Percentiles rank a stretch among this genome's conserved stretches.
Evolutionary conservation across 495 filamentous ascomycete species (phyloP).

Genomic region (Hypoxylon lenormandii): DNA sequence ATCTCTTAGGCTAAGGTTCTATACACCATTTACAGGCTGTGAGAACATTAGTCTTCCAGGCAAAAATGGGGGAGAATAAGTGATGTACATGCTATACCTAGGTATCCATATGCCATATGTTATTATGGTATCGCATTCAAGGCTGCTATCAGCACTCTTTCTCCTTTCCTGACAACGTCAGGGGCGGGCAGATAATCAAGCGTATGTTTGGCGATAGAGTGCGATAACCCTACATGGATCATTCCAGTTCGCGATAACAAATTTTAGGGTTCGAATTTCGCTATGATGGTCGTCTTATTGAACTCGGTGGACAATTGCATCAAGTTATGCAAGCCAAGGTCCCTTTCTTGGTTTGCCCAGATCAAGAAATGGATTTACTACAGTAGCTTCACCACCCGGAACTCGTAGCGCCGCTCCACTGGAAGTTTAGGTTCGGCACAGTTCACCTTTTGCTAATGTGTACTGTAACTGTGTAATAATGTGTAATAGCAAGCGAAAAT

Average conservation of each 20-base stretch:
- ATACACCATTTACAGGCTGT: conserved; percentile 14
- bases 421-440: conserved; percentile 1
- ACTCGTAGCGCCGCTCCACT: conserved; percentile 33
- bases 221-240: conserved; percentile 4
- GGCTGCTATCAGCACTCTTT: background rate
- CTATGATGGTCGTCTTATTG: conserved; percentile 20
- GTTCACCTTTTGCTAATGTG: background rate
- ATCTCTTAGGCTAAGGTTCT: background rate
- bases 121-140: background rate
- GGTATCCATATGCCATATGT: background rate
- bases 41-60: background rate
- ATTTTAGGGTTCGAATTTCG: conserved; percentile 18
- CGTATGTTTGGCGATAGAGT: too few species aligned
- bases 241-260: conserved; percentile 4
- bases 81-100: background rate
- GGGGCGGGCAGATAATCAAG: too few species aligned
- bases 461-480: too few species aligned
- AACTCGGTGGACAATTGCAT: conserved; percentile 20
- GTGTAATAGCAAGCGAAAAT: too few species aligned
- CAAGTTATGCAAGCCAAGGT: conserved; percentile 29
- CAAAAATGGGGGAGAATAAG: background rate
- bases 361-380: conserved; percentile 8
- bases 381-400: background rate
- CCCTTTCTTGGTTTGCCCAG: conserved; percentile 9
- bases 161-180: too few species aligned